Conservation (phyloP, 257 asterid species). For the Verbena officinalis region DNA sequence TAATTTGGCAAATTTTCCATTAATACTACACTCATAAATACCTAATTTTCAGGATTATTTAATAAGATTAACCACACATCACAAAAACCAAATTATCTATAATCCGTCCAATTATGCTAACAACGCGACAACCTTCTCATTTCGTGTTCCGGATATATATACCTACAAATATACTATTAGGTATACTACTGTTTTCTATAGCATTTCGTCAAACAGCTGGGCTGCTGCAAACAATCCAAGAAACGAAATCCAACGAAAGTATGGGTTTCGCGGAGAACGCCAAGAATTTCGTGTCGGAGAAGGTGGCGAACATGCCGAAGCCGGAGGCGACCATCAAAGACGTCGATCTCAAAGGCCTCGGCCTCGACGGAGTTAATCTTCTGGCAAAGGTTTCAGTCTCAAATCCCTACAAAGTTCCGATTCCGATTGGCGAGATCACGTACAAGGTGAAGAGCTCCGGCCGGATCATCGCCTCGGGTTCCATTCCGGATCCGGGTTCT, state of each 20-base stretch:
- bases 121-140: no score
- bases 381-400: slow-evolving; percentile 54
- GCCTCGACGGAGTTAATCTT: slow-evolving; percentile 45
- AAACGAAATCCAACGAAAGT: not conserved
- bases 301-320: slow-evolving; percentile 47
- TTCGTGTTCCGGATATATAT: no score
- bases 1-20: no score
- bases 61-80: no score
- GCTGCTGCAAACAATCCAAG: no score
- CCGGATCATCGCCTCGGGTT: slow-evolving; percentile 52
- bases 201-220: no score
- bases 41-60: no score
- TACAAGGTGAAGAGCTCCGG: slow-evolving; percentile 50
- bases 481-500: slow-evolving; percentile 70
- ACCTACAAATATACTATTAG: no score
- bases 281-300: slow-evolving; percentile 45
- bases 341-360: slow-evolving; percentile 53
- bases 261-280: slow-evolving; percentile 50
- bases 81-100: no score
- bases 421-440: slow-evolving; percentile 62
- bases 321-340: slow-evolving; percentile 61
- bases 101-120: no score
- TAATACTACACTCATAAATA: no score
- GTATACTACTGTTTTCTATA: no score
- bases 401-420: slow-evolving; percentile 57